Base-by-base conservation (phyloP, 2,329 filamentous ascomycete genomes). In the Pyricularia grisea region DNA sequence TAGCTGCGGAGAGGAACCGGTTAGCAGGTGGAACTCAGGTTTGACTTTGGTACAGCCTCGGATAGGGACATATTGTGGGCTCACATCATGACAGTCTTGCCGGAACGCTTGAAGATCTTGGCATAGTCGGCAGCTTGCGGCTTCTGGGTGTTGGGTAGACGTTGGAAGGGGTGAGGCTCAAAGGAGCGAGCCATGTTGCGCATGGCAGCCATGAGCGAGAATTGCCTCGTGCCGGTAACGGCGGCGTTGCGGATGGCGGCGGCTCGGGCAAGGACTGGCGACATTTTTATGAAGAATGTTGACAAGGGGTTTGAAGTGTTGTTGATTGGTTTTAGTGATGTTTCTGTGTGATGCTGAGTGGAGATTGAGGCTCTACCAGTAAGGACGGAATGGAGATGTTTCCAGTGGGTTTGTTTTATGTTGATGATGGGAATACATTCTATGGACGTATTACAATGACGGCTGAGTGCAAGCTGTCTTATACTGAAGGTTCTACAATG, bases 111-210 rank as follows among this genome's bases (percentile, higher is more conserved):
- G 66, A 77, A 23, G 67, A 79, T 75, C 68, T 75, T 76, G 70
- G 75, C 75, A 75, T 79, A 82, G 76, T 81, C 80, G 28, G 75
- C 75, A 12, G 74, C 70, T 69, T 76, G 75, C 30, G 78, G 68
- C 30, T 71, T 70, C 50, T 69, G 70, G 20, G 76, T 67, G 14
- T 72, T 70, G 69, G 79, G 76, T 69, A 80, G 73, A 28, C 78
- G 76, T 75, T 78, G 74, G 74, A 78, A 79, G 68, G 77, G 77
- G 69, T 79, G 78, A 23, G 77, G 72, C 78, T 80, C 78, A 68
- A 80, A 78, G 36, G 74, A 74, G 67, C 78, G 77, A 66, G 76
- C 77, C 67, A 78, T 75, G 70, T 73, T 73, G 71, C 78, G 78
- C 71, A 80, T 75, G 63, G 73, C 74, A 67, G 73, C 73, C 71